Base-by-base conservation (phyloP, 345 rosid genomes). In the Psidium friedrichsthalianum region DNA sequence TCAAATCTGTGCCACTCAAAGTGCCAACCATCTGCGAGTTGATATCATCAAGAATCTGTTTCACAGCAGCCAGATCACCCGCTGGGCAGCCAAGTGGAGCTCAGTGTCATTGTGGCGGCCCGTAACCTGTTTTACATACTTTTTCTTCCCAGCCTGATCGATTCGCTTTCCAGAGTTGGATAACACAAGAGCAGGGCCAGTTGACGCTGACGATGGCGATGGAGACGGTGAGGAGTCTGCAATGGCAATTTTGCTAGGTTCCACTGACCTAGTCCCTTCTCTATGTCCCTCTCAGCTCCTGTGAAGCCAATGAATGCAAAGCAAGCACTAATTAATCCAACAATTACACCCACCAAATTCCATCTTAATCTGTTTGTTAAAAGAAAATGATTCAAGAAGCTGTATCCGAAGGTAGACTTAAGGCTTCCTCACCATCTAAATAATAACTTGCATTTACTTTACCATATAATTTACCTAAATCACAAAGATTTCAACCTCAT, bases 131-230 rank as follows among this genome's bases (percentile, higher is more conserved):
- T 86, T 86, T 14, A 86, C 88, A 78, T 86, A 86, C 83, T 83
- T 83, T 74, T 86, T 86, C 86, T 86, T 86, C 47, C 78, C 85
- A 3, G 88, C 83, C 86, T 80, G 88, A 57, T 86, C 88, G 3
- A 86, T 86, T 55, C 86, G 57, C 56, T 86, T 86, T 27, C 76
- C 61, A 22, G 88, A 83, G 82, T 76, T 84, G 80, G 86, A 86
- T 24, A 86, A 59, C 21, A 86, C 86, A 21, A 86, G 88, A 49
- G 88, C 98, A 2, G 99, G 98, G 22, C 97, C 93, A 8, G 94
- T 86, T 10, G 97, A 90, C 8, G 92, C 90, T 56, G 98, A 91
- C 16, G 99, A 92, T 1, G 99, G 96, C 20, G 98, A 96, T 42
- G 95, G 95, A 24, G 96, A 86, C 12, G 92, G 95, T 14, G 98